Evolutionary conservation across 768 basidiomycete genomes (phyloP).

Genomic region (Auricularia cornea): DNA sequence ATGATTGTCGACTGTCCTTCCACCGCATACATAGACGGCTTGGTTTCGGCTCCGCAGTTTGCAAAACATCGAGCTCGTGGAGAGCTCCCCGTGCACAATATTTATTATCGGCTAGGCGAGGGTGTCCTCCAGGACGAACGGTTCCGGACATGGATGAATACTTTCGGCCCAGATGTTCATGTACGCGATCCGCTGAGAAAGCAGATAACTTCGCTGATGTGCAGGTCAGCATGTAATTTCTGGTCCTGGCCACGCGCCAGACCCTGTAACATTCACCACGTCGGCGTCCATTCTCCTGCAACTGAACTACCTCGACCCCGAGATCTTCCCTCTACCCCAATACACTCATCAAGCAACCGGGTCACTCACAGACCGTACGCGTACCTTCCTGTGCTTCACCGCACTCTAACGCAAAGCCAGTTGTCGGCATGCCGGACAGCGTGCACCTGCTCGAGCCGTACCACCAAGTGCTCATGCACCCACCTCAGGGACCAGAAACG

Average conservation of each 20-base stretch:
- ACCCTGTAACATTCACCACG: conserved; percentile 68
- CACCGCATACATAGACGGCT: conserved; percentile 42
- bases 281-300: conserved; percentile 64
- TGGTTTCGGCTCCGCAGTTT: conserved; percentile 41
- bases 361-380: conserved; percentile 26
- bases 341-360: conserved; percentile 36
- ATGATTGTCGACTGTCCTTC: conserved; percentile 69
- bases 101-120: conserved; percentile 67
- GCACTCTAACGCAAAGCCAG: conserved; percentile 6
- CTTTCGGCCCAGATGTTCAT: conserved; percentile 50
- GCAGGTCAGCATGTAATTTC: conserved; percentile 62
- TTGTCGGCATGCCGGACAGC: conserved; percentile 41
- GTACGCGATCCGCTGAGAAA: conserved; percentile 34
- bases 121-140: conserved; percentile 59
- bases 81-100: conserved; percentile 39
- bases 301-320: conserved; percentile 59
- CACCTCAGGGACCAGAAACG: conserved; percentile 31
- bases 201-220: background rate
- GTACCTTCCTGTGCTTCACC: background rate
- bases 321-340: conserved; percentile 65
- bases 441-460: conserved; percentile 35
- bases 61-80: conserved; percentile 25
- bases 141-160: conserved; percentile 66
- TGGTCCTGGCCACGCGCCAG: conserved; percentile 48
- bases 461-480: conserved; percentile 38